Evolutionary conservation across 768 basidiomycete genomes (phyloP).

Genomic region (Paxillus ammoniavirescens): DNA sequence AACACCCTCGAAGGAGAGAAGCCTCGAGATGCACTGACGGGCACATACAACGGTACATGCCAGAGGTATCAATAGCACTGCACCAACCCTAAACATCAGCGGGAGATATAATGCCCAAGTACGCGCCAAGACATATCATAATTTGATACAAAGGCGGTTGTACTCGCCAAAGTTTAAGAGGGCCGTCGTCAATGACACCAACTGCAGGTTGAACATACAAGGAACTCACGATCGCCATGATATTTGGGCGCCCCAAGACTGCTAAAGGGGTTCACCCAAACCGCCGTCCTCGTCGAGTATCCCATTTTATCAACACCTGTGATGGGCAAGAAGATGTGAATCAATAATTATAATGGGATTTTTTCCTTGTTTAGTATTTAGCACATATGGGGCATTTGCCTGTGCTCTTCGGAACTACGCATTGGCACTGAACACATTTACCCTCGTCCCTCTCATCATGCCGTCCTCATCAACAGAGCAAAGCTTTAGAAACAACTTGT

Average conservation of each 20-base stretch:
- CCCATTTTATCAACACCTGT: constrained; percentile 55
- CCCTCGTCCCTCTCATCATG: constrained; percentile 2
- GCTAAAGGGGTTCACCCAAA: constrained; percentile 59
- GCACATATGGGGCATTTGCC: no score
- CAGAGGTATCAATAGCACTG: constrained; percentile 54
- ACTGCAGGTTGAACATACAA: not conserved
- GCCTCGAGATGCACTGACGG: not conserved
- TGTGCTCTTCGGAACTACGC: no score
- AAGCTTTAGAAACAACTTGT: constrained; percentile 69
- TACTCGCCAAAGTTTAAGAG: constrained; percentile 42
- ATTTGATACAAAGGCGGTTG: constrained; percentile 25
- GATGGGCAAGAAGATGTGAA: constrained; percentile 57
- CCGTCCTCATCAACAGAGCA: constrained; percentile 48
- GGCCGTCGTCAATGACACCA: constrained; percentile 31
- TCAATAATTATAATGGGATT: constrained; percentile 15
- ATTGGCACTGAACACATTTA: not conserved
- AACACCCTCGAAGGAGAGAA: constrained; percentile 42
- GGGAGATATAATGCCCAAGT: not conserved
- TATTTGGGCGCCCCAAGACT: constrained; percentile 57
- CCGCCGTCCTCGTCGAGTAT: constrained; percentile 24
- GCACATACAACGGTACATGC: constrained; percentile 61
- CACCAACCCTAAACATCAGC: not conserved
- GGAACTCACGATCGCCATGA: constrained; percentile 49
- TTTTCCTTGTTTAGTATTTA: no score
- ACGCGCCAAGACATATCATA: constrained; percentile 30